phyloP scores from a whole-genome alignment of 768 basidiomycete species.

The Xerocomellus intermedius region DNA sequence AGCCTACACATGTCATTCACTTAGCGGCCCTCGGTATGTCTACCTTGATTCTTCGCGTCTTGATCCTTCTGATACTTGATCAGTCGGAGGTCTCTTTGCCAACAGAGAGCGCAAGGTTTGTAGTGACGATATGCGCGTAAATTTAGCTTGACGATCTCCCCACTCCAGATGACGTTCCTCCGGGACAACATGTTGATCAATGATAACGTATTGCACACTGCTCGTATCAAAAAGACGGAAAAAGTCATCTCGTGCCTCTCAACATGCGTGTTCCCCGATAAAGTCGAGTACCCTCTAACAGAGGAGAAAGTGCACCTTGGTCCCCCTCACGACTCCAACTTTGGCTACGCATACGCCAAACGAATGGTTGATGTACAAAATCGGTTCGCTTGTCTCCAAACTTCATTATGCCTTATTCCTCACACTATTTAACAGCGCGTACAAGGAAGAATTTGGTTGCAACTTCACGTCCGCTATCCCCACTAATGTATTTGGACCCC shows the following conservation, averaged over 20 bases:
- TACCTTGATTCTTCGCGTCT: background rate
- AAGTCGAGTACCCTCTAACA: constrained; percentile 89
- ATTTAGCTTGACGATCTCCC: background rate
- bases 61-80: constrained; percentile 8
- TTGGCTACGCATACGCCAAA: constrained; percentile 96
- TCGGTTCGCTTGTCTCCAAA: constrained; percentile 52
- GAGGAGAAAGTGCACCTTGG: constrained; percentile 92
- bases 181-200: constrained; percentile 96
- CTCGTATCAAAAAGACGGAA: constrained; percentile 58
- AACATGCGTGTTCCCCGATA: constrained; percentile 96
- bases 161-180: constrained; percentile 75
- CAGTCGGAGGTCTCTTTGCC: constrained; percentile 92
- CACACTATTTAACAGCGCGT: constrained; percentile 56
- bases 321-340: constrained; percentile 92
- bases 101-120: constrained; percentile 92
- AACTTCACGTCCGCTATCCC: constrained; percentile 97
- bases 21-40: constrained; percentile 85
- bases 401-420: background rate
- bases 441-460: constrained; percentile 92
- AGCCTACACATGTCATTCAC: constrained; percentile 96
- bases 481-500: constrained; percentile 93
- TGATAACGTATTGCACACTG: constrained; percentile 82
- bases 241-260: constrained; percentile 96
- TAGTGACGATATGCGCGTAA: background rate
- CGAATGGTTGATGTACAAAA: constrained; percentile 95